A percentile compares a stretch with the other conserved stretches of the same genome.
These are phyloP conservation scores for Beta lomatogona DNA, from an alignment of 179 eudicot genomes.

Conservation along the genomic window DNA sequence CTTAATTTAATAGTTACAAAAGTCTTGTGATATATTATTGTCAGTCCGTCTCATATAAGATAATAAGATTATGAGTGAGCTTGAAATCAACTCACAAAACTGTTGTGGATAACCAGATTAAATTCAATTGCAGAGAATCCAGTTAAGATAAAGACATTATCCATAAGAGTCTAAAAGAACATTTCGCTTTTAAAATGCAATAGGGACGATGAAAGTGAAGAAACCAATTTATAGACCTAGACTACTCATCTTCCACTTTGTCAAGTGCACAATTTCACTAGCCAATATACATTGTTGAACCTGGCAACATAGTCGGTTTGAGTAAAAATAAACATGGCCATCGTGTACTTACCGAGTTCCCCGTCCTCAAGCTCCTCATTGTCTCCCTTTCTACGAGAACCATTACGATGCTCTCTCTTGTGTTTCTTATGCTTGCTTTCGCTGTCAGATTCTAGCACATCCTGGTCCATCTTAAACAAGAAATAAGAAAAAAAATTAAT, in stretches of 20 bases:
- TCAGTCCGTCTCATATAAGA: too few species aligned
- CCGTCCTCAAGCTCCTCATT: constrained; percentile 60
- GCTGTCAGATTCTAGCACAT: constrained; percentile 50
- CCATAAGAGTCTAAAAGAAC: background rate
- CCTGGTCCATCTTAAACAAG: constrained; percentile 43
- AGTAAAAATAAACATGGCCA: background rate
- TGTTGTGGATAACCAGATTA: background rate
- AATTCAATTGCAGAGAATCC: background rate
- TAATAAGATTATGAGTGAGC: too few species aligned
- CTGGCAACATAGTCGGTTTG: background rate
- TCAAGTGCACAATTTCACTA: background rate
- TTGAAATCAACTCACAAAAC: background rate
- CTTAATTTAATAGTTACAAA: too few species aligned
- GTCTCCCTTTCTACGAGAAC: constrained; percentile 52
- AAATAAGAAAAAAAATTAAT: constrained; percentile 1
- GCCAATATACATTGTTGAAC: background rate
- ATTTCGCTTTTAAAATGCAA: background rate
- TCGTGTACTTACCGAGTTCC: constrained; percentile 49
- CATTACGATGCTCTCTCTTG: constrained; percentile 63
- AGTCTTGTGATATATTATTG: too few species aligned
- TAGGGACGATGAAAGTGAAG: background rate
- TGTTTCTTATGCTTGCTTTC: constrained; percentile 69
- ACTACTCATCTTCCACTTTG: background rate
- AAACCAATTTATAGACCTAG: background rate
- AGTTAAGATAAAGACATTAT: background rate